Evolutionary conservation across 163 green algal genomes (phyloP), one percentile per base, ranked within the genome.

Genomic region (Scenedesmus sp.): DNA sequence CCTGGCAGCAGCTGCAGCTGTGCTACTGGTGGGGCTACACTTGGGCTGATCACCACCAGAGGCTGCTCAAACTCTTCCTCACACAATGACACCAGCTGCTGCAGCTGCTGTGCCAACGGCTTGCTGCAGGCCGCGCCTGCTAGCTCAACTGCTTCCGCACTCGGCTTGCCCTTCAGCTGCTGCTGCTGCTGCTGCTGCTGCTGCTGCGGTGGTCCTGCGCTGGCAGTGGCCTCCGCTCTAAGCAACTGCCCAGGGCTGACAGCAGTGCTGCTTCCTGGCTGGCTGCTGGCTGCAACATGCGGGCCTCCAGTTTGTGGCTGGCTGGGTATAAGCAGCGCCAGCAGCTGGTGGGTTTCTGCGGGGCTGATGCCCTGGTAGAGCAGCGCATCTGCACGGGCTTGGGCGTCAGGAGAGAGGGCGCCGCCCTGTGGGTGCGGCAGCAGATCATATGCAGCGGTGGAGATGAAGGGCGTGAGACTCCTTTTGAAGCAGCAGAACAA

Each of bases 1-100:
- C 15, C 43, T 56, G 87, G 87, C 78, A 81, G 40, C 40, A 91
- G 87, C 87, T 87, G 78, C 87, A 91, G 79, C 42, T 83, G 87
- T 9, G 44, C 26, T n/a, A 37, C 40, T 59, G 70, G 51, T 33
- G 49, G n/a, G 0, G 12, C 43, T 61, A 91, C 76, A n/a, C 35
- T 49, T 2, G 76, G 56, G 42, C 87, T 91, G 22, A 87, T 87
- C 3, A 51, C 59, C 65, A 61, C 59, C 44, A 81, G 10, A 0
- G 87, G 78, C 87, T 72, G 78, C 20, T 91, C 87, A 72, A 82
- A 87, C 40, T 22, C 78, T 37, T 80, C 56, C 15, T 87, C 78
- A 37, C 56, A 82, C 2, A 70, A 4, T 22, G 26, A 37, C 15
- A 46, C 26, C 6, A 91, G 79, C 30, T 87, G 78, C 56, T 86